Evolutionary conservation across 331 rosid genomes (phyloP), one percentile per base, ranked within the genome.

Genomic region (Malus hybrid): DNA sequence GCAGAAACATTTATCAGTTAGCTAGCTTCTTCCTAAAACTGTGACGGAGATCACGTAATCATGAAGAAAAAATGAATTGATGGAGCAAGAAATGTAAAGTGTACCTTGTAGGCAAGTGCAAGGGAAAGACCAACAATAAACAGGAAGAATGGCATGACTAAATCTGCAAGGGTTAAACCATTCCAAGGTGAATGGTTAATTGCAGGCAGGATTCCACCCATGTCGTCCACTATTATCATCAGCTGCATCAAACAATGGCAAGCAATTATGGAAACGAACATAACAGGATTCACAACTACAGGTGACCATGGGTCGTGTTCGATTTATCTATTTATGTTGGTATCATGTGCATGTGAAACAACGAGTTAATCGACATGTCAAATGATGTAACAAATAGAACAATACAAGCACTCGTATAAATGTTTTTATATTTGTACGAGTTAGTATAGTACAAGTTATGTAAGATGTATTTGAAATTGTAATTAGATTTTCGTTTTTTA

Each of bases 151-250:
- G 99, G 99, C 99, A 95, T 95, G 73, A 95, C 97, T 73, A 85
- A 83, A 80, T 95, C 99, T 63, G 99, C 99, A 14, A 95, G 83
- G 65, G 96, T 92, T 76, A 92, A 79, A 32, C 99, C 99, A 88
- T 92, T 73, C 99, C 99, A 95, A 28, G 99, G 99, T 54, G 99
- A 88, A 86, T 95, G 99, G 80, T 95, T 92, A 33, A 95, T 88
- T 13, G 99, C 87, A 8, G 99, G 96, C 72, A 90, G 10, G 13
- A 86, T 46, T 82, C 97, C 97, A 76, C 99, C 99, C 71, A 79
- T 90, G 83, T 95, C 87, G 65, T 95, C 99, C 85, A 92, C 99
- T 71, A 95, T 52, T 83, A 95, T 90, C 99, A 95, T 95, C 76
- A 95, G 82, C 99, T 95, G 93, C 90, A 89, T 76, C 71, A 48